Percentiles rank a stretch among this genome's conserved stretches.
Conservation (phyloP, 306 rosid genomes). For the Comarum palustre region DNA sequence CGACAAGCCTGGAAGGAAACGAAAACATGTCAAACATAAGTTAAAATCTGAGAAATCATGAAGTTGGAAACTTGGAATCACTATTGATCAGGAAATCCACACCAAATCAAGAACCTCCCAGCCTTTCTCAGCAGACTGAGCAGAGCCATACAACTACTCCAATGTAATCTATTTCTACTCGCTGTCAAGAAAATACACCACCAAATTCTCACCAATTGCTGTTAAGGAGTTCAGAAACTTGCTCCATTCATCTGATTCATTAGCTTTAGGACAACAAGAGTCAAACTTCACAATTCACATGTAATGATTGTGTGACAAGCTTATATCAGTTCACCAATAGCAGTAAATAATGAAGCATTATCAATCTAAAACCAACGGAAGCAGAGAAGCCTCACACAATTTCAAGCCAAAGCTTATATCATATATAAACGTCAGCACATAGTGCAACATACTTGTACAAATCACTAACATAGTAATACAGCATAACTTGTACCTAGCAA, state of each 20-base stretch:
- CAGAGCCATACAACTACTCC: background rate
- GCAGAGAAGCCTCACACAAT: background rate
- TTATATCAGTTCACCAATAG: background rate
- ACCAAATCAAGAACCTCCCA: background rate
- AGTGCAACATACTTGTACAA: constrained; percentile 35
- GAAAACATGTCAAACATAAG: background rate
- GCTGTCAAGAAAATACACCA: too few relatives aligned
- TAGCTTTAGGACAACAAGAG: background rate
- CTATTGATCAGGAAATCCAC: background rate
- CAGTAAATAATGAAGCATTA: background rate
- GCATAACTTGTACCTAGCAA: constrained; percentile 28
- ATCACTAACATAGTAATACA: constrained; percentile 7
- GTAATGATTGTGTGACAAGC: background rate
- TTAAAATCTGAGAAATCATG: background rate
- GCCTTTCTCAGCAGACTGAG: background rate
- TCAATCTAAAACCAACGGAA: background rate
- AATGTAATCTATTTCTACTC: background rate
- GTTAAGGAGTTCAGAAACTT: background rate
- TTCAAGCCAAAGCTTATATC: constrained; percentile 16
- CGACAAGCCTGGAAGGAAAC: background rate
- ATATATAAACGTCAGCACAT: constrained; percentile 34
- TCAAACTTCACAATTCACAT: background rate
- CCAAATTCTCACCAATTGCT: background rate
- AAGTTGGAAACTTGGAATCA: background rate
- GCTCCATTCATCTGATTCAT: background rate